These are phyloP conservation scores for Solanum pimpinellifolium DNA, from an alignment of 257 asterid species.

Conservation along the genomic window DNA sequence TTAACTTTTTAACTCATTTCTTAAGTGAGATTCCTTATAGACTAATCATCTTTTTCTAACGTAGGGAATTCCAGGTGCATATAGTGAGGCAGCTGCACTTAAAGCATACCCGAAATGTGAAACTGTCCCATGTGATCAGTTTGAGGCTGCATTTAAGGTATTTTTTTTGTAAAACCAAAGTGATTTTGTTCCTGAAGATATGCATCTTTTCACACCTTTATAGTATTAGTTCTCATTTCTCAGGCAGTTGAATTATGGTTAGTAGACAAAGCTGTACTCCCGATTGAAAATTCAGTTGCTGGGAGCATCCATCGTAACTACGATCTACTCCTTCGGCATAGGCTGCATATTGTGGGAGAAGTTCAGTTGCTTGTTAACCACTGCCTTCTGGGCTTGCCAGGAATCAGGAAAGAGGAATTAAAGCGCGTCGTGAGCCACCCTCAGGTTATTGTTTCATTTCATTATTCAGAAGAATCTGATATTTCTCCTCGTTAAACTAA, in stretches of 20 bases:
- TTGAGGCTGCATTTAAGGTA: conserved; percentile 86
- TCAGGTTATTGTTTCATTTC: conserved; percentile 41
- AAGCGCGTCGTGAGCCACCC: conserved; percentile 84
- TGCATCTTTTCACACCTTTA: conserved; percentile 3
- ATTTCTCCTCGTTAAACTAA: neutral
- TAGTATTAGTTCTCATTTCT: neutral
- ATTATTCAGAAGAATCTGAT: neutral
- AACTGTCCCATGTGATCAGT: conserved; percentile 90
- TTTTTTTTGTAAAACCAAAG: neutral
- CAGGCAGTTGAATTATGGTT: conserved; percentile 98
- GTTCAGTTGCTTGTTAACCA: conserved; percentile 68
- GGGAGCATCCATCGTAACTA: conserved; percentile 95
- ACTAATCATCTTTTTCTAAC: conserved; percentile 1
- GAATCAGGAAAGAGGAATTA: conserved; percentile 66
- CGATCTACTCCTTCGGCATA: conserved; percentile 75
- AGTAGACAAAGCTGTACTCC: conserved; percentile 92
- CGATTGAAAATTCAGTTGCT: conserved; percentile 87
- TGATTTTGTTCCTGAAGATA: neutral
- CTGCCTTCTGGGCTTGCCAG: conserved; percentile 84
- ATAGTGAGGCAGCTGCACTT: conserved; percentile 84
- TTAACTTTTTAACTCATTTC: neutral
- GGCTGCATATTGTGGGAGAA: conserved; percentile 96
- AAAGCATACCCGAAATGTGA: conserved; percentile 84
- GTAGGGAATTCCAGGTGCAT: conserved; percentile 85
- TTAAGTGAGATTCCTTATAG: neutral